Conservation (phyloP, 208 protist genomes). For the Acanthamoeba lenticulata region DNA sequence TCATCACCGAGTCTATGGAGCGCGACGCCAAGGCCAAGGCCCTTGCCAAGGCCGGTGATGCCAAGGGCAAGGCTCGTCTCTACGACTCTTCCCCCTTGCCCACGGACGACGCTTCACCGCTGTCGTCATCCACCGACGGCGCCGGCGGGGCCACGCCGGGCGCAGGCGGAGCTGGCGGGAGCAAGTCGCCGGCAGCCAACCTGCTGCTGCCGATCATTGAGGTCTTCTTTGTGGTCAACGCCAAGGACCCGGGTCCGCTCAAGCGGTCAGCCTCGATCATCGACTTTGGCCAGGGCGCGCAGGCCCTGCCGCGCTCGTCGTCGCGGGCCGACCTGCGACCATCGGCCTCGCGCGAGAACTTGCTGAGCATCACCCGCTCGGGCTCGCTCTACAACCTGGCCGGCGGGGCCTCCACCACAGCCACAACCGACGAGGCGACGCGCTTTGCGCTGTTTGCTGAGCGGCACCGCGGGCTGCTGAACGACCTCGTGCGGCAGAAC, state of each 20-base stretch:
- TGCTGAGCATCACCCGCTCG: conserved; percentile 27
- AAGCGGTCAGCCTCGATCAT: conserved; percentile 49
- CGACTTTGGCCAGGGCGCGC: conserved; percentile 1
- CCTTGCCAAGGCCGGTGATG: no score
- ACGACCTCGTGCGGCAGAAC: conserved; percentile 81
- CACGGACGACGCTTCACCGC: no score
- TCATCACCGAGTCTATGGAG: conserved; percentile 42
- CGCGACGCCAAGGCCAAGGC: conserved; percentile 10
- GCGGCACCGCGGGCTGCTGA: conserved; percentile 71
- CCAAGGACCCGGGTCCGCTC: conserved; percentile 51
- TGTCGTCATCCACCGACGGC: no score
- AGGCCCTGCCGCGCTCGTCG: neutral
- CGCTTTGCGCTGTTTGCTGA: conserved; percentile 56
- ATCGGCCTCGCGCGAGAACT: conserved; percentile 11
- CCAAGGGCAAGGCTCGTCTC: conserved; percentile 37
- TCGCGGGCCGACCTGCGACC: neutral
- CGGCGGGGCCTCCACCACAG: no score
- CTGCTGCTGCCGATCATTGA: conserved; percentile 68
- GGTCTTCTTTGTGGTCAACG: conserved; percentile 70
- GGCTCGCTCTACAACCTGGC: conserved; percentile 23
- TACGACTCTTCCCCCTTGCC: no score
- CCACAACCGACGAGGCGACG: neutral
- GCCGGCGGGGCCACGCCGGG: neutral
- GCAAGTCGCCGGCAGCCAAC: conserved; percentile 66
- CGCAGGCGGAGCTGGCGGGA: neutral